phyloP scores from a whole-genome alignment of 495 filamentous ascomycete species.

The Corynascus novoguineensis region DNA sequence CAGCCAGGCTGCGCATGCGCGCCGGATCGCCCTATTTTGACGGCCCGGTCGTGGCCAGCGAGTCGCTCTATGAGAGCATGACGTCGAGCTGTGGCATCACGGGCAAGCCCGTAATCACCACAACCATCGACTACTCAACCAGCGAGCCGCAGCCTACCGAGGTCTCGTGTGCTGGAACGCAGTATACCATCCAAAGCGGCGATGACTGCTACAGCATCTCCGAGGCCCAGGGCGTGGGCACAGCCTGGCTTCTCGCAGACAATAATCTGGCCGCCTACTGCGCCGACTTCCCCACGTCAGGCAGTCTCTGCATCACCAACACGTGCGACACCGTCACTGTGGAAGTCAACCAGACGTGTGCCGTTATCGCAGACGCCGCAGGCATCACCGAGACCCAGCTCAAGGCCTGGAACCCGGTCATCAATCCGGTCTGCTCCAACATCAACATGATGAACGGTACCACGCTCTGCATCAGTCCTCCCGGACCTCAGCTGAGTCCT shows the following conservation, averaged over 20 bases:
- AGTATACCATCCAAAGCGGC: constrained; percentile 14
- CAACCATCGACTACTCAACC: constrained; percentile 1
- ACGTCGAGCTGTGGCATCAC: constrained; percentile 22
- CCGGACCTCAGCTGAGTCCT: neutral
- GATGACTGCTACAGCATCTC: constrained; percentile 23
- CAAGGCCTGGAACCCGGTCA: constrained; percentile 18
- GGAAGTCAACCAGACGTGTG: constrained; percentile 25
- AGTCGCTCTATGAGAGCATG: constrained; percentile 17
- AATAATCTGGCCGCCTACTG: constrained; percentile 21
- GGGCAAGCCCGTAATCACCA: neutral
- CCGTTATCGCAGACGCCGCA: constrained; percentile 20
- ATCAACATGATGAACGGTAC: constrained; percentile 1
- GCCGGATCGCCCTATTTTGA: constrained; percentile 20
- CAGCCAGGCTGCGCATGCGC: constrained; percentile 15
- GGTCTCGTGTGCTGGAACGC: constrained; percentile 19
- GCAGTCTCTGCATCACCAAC: constrained; percentile 18
- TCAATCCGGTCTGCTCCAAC: neutral
- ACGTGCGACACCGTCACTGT: constrained; percentile 11
- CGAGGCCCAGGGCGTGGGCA: constrained; percentile 13
- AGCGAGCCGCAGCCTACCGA: neutral
- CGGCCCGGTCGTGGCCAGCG: constrained; percentile 6
- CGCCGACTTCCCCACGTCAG: constrained; percentile 15
- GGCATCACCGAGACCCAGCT: constrained; percentile 28
- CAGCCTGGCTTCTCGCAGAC: constrained; percentile 18
- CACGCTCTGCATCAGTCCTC: constrained; percentile 11